A percentile compares a stretch with the other conserved stretches of the same genome.
These are phyloP conservation scores for Pseudocercospora cruenta DNA, from an alignment of 2,329 filamentous ascomycete genomes.

Conservation along the genomic window DNA sequence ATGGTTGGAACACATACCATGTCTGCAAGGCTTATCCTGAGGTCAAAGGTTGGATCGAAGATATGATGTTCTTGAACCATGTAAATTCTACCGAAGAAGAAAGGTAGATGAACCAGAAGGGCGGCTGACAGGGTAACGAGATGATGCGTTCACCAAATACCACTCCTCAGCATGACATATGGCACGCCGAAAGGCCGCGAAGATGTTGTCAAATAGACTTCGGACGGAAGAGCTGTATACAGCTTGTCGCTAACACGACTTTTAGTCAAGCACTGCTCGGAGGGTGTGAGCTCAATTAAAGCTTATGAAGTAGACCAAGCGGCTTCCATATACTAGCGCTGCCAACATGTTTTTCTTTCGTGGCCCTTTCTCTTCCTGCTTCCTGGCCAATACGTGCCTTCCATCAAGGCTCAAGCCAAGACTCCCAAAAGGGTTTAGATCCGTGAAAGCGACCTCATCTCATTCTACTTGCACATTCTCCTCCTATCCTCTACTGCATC, in stretches of 20 bases:
- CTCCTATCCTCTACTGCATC: not conserved
- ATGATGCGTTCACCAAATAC: no score
- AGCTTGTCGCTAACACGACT: no score
- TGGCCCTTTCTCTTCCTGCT: not conserved
- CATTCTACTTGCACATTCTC: not conserved
- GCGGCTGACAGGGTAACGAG: no score
- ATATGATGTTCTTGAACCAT: not conserved
- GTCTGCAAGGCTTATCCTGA: constrained; percentile 18
- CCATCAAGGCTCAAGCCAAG: not conserved
- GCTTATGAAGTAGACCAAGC: not conserved
- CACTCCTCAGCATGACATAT: no score
- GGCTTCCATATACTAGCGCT: no score
- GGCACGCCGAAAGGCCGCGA: not conserved
- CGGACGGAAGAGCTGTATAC: no score
- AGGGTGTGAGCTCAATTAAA: no score
- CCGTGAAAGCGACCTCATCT: not conserved
- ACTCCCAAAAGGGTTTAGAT: not conserved
- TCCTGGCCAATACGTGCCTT: not conserved
- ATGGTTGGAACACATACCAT: constrained; percentile 19
- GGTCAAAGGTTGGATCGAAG: constrained; percentile 14
- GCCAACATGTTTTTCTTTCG: no score
- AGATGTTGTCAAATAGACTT: no score
- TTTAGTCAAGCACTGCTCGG: no score
- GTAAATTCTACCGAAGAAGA: not conserved
- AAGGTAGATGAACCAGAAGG: not conserved